A percentile compares a stretch with the other conserved stretches of the same genome.
phyloP scores from a whole-genome alignment of 202 grass and related monocot genomes.

The Hordeum pubiflorum region DNA sequence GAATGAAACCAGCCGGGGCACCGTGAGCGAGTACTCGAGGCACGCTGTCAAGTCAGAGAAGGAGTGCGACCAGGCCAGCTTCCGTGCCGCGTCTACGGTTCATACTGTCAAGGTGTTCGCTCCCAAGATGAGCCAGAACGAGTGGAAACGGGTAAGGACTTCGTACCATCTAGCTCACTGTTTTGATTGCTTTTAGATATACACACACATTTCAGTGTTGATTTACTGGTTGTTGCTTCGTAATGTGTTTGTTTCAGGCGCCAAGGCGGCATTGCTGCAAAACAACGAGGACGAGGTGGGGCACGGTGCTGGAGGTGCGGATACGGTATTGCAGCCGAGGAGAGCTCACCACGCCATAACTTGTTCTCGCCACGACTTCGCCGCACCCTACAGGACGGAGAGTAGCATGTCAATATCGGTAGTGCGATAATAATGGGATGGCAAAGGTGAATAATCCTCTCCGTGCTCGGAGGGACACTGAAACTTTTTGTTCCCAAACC shows the following conservation, averaged over 20 bases:
- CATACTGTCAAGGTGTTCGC: conserved; percentile 45
- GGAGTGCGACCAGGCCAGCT: conserved; percentile 42
- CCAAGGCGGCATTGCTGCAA: conserved; percentile 70
- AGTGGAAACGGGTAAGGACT: conserved; percentile 41
- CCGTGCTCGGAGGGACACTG: neutral
- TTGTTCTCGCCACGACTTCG: neutral
- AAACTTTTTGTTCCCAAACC: too few relatives aligned
- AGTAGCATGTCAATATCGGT: neutral
- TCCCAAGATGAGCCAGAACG: conserved; percentile 40
- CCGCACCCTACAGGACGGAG: neutral
- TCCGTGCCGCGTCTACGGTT: conserved; percentile 38
- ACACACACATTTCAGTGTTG: neutral
- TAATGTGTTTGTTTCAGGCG: conserved; percentile 40
- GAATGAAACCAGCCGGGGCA: conserved; percentile 22
- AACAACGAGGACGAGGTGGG: conserved; percentile 42
- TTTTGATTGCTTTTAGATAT: neutral
- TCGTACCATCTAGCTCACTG: neutral
- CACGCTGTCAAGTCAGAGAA: neutral
- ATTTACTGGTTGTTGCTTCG: neutral
- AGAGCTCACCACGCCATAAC: conserved; percentile 50
- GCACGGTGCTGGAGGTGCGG: conserved; percentile 42
- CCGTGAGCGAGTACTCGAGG: conserved; percentile 55
- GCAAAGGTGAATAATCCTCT: neutral
- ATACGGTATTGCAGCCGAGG: conserved; percentile 49
- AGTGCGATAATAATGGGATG: neutral